A percentile compares a stretch with the other conserved stretches of the same genome.
Evolutionary conservation across 1,284 basidiomycete species (phyloP).

Genomic region (Rhodofomes roseus): DNA sequence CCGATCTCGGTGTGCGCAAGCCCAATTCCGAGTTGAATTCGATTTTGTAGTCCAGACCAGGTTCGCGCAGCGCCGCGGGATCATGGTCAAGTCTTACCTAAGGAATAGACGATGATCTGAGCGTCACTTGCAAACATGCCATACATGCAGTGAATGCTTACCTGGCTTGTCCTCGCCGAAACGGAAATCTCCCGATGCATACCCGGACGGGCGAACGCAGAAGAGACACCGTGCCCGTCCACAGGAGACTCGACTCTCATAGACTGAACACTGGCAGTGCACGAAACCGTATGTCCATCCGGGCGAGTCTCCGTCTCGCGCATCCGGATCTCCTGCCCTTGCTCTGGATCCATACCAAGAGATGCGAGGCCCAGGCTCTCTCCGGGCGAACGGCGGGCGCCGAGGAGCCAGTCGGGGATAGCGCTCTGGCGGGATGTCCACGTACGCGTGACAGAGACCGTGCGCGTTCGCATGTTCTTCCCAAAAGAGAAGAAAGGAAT

Average conservation of each 20-base stretch:
- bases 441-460: conserved; percentile 32
- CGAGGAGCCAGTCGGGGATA: conserved; percentile 49
- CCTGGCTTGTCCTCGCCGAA: not conserved
- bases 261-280: not conserved
- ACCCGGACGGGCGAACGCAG: not conserved
- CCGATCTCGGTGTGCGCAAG: conserved; percentile 7
- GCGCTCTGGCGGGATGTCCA: conserved; percentile 22
- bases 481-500: conserved; percentile 84
- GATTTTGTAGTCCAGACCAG: not conserved
- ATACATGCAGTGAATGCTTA: not conserved
- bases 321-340: not conserved
- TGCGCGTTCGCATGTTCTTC: conserved; percentile 61
- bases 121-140: too few relatives aligned
- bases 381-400: conserved; percentile 30
- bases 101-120: not conserved
- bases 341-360: conserved; percentile 10
- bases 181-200: not conserved
- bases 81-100: not conserved
- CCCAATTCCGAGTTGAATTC: not conserved
- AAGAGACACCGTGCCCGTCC: not conserved
- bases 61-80: not conserved
- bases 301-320: not conserved
- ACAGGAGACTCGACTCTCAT: not conserved
- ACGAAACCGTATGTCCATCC: not conserved
- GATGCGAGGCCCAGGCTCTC: conserved; percentile 6